A percentile compares a stretch with the other conserved stretches of the same genome.
These are phyloP conservation scores for Aspergillus intermedius DNA, from an alignment of 2,329 filamentous ascomycete species.

Conservation along the genomic window DNA sequence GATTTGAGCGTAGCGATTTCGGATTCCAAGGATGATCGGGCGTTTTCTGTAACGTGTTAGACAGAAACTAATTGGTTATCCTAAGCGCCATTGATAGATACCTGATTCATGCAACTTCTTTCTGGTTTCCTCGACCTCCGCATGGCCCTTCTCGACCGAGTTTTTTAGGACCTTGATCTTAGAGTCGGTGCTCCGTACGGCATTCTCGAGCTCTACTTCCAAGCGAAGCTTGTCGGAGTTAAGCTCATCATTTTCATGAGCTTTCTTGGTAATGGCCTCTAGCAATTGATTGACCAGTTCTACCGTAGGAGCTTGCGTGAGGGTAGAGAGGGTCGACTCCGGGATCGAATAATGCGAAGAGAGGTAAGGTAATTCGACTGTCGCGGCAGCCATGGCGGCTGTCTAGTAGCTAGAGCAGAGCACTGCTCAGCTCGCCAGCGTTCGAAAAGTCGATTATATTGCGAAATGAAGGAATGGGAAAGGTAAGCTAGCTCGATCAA, in stretches of 20 bases:
- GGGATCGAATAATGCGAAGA: constrained; percentile 53
- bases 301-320: constrained; percentile 58
- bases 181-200: constrained; percentile 73
- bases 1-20: constrained; percentile 74
- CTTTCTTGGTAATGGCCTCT: constrained; percentile 67
- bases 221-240: constrained; percentile 81
- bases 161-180: constrained; percentile 75
- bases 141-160: constrained; percentile 73
- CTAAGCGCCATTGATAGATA: constrained; percentile 32
- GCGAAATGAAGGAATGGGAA: neutral
- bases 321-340: constrained; percentile 49
- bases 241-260: constrained; percentile 72
- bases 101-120: constrained; percentile 78
- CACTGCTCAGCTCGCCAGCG: constrained; percentile 6
- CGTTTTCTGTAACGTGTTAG: constrained; percentile 56
- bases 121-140: constrained; percentile 74
- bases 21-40: constrained; percentile 67
- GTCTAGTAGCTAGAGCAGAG: constrained; percentile 9
- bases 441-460: constrained; percentile 6
- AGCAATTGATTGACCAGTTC: constrained; percentile 74
- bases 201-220: constrained; percentile 90
- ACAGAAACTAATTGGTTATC: constrained; percentile 1
- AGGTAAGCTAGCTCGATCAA: constrained; percentile 19
- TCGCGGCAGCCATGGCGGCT: constrained; percentile 47
- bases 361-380: constrained; percentile 54